Evolutionary conservation across 495 filamentous ascomycete species (phyloP), one percentile per base, ranked within the genome.

Genomic region (Hypoxylon lienhwacheense): DNA sequence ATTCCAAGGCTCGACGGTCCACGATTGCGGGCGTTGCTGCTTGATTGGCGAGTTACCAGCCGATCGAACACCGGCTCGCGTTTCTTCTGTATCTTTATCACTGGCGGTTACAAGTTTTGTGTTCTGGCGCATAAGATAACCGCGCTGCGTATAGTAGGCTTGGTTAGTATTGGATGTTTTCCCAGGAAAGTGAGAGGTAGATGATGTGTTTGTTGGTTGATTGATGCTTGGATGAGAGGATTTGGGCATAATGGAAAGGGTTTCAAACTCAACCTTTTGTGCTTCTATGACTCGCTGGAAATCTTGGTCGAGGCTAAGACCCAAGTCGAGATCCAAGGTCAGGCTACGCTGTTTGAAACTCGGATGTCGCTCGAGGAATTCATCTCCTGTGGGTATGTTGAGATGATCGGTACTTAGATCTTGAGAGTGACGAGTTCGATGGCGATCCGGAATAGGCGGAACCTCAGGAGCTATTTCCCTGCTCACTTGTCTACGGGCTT

Each of bases 1-100:
- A 71, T 96, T 97, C 93, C 93, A 98, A 4, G 93, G 95, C 61
- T 96, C 93, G 14, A 93, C 91, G 12, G 89, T 95, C 90, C 91
- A 95, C 0, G 89, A 90, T 66, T 95, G 88, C 12, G 83, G 83
- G 25, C 91, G 81, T 7, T 61, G 57, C 40, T 72, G 64, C 68
- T 93, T 95, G 10, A 89, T 75, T 14, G 89, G 84, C 6, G 85
- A 85, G 53, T 82, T 84, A n/a, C 80, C 82, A 19, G 83, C 82
- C 26, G 87, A 86, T 12, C 81, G 81, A 11, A 78, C 78, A 12
- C 75, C 81, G 2, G 61, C 19, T 47, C 73, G 79, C 39, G 70
- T 48, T n/a, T 81, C 79, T 33, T 78, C 71, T 1, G 74, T 71
- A 12, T 78, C 77, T 56, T 76, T 75, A 47, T 86, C 83, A 66